These are phyloP conservation scores for Thalia dealbata DNA, from an alignment of 176 grass and related monocot species.

Conservation along the genomic window DNA sequence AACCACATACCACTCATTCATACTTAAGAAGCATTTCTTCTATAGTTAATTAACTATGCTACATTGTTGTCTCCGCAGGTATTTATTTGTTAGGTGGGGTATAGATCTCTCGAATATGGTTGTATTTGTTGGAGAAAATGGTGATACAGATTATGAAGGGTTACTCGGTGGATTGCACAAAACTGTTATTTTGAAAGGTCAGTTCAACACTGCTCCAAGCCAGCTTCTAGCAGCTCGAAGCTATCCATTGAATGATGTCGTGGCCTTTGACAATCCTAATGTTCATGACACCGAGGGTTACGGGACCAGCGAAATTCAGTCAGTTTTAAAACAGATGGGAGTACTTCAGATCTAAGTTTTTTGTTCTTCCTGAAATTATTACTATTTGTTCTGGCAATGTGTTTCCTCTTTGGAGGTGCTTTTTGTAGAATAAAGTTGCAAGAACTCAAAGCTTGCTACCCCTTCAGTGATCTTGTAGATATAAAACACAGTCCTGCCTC, in stretches of 20 bases:
- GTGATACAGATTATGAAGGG: constrained; percentile 86
- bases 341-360: constrained; percentile 7
- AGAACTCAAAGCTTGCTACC: neutral
- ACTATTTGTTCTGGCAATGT: no score
- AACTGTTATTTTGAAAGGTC: constrained; percentile 77
- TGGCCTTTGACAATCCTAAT: constrained; percentile 63
- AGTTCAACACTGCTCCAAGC: constrained; percentile 51
- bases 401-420: neutral
- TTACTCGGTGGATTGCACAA: constrained; percentile 68
- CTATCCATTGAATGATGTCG: constrained; percentile 69
- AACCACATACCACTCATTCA: no score
- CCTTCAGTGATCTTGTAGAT: neutral
- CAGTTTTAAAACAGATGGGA: constrained; percentile 40
- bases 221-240: constrained; percentile 45
- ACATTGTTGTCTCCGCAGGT: constrained; percentile 27
- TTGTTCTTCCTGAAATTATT: no score
- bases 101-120: constrained; percentile 65
- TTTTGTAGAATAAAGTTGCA: constrained; percentile 6
- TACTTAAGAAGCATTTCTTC: no score
- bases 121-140: constrained; percentile 72
- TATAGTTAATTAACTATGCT: no score
- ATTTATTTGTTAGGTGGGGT: constrained; percentile 87
- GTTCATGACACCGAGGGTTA: constrained; percentile 43
- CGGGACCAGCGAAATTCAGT: constrained; percentile 31
- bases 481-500: neutral